phyloP scores from a whole-genome alignment of 116 monocot genomes.

The Dioscorea cayenensis region DNA sequence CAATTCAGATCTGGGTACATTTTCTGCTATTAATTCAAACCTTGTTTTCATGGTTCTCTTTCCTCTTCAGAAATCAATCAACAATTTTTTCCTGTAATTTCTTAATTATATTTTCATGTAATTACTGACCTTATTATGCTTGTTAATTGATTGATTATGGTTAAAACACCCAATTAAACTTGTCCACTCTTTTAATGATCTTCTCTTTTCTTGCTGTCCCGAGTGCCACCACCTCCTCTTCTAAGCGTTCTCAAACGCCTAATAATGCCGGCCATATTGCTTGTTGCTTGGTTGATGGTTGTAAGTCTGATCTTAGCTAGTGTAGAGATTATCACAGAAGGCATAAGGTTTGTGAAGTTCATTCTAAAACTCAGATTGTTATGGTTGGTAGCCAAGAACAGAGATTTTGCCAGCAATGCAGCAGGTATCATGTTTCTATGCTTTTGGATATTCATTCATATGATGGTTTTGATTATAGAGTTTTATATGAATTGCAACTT shows the following conservation, averaged over 20 bases:
- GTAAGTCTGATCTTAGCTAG: constrained; percentile 60
- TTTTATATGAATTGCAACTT: background rate
- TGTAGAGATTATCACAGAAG: constrained; percentile 81
- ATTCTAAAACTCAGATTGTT: constrained; percentile 81
- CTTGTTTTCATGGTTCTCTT: no score
- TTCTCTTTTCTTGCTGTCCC: background rate
- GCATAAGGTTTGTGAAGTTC: constrained; percentile 85
- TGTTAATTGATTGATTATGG: no score
- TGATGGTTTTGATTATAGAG: no score
- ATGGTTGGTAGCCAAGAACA: constrained; percentile 68
- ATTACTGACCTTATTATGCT: no score
- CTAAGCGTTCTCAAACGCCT: constrained; percentile 40
- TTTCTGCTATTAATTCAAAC: no score
- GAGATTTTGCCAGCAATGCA: constrained; percentile 94
- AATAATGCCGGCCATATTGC: constrained; percentile 32
- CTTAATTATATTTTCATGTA: no score
- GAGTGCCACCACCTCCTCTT: constrained; percentile 8
- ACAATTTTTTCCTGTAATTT: no score
- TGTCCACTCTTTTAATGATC: no score
- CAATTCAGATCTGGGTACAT: no score
- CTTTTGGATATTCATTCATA: no score
- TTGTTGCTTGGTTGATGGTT: constrained; percentile 66
- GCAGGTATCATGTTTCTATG: constrained; percentile 32
- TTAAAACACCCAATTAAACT: no score
- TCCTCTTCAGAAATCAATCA: no score